phyloP scores from a whole-genome alignment of 345 rosid species.

The Carallia brachiata region DNA sequence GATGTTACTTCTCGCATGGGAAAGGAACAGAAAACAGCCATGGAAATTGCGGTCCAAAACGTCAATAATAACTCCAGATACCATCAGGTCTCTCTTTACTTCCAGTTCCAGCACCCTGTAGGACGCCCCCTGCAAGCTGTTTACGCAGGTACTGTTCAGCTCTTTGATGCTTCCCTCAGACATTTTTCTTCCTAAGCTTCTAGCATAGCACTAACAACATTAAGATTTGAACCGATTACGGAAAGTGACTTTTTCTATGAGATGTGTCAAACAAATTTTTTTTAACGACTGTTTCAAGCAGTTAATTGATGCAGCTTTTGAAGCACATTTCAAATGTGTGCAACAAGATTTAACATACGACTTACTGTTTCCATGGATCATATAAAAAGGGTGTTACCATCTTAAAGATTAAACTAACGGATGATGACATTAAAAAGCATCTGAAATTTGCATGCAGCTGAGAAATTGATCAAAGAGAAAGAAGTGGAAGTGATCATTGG shows the following conservation, averaged over 20 bases:
- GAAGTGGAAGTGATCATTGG: neutral
- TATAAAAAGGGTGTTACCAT: too few relatives aligned
- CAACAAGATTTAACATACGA: too few relatives aligned
- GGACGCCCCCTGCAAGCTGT: neutral
- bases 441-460: neutral
- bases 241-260: slow-evolving; percentile 33
- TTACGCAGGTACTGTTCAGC: neutral
- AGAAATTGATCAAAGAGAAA: neutral
- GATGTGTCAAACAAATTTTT: too few relatives aligned
- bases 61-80: neutral
- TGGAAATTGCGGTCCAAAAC: slow-evolving; percentile 23
- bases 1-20: slow-evolving; percentile 32
- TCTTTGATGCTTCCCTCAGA: neutral
- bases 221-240: neutral
- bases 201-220: too few relatives aligned
- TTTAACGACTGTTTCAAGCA: too few relatives aligned
- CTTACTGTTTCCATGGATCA: too few relatives aligned
- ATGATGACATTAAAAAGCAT: too few relatives aligned
- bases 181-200: neutral
- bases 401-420: too few relatives aligned
- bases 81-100: neutral
- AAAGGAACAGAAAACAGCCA: slow-evolving; percentile 39
- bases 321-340: too few relatives aligned
- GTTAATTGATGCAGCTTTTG: too few relatives aligned
- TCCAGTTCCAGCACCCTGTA: neutral